Conservation (phyloP, 78 protist species). For the Chrysochromulina tobinii region DNA sequence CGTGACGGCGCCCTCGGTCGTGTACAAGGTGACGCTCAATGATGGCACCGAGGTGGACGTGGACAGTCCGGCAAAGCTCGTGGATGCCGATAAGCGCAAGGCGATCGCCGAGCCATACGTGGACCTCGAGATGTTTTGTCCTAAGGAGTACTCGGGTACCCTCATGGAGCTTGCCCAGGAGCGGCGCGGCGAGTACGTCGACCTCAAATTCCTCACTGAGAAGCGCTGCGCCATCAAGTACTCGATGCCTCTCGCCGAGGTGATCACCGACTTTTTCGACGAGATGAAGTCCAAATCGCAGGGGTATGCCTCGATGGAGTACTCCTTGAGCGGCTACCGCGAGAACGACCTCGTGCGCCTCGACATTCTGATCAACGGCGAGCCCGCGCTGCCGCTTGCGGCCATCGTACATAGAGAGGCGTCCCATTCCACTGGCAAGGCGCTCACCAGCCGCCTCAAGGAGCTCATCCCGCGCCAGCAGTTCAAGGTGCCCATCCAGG, state of each 20-base stretch:
- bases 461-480: background rate
- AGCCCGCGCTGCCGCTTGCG: conserved; percentile 77
- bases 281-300: conserved; percentile 45
- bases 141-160: conserved; percentile 67
- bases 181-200: background rate
- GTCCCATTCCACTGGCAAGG: background rate
- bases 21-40: conserved; percentile 46
- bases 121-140: conserved; percentile 41
- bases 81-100: background rate
- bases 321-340: conserved; percentile 62
- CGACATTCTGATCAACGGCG: conserved; percentile 66
- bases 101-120: background rate
- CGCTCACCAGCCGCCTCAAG: background rate
- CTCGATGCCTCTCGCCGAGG: conserved; percentile 79
- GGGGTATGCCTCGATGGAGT: conserved; percentile 87
- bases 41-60: background rate
- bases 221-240: conserved; percentile 49
- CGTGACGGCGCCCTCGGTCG: conserved; percentile 87
- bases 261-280: conserved; percentile 75
- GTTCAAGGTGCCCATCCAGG: conserved; percentile 55
- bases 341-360: background rate
- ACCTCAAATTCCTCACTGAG: conserved; percentile 29
- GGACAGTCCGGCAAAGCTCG: too few relatives aligned
- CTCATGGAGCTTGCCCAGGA: conserved; percentile 32
- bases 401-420: conserved; percentile 45